These are phyloP conservation scores for Carex arenaria DNA, from an alignment of 202 grass and related monocot genomes.

Conservation along the genomic window DNA sequence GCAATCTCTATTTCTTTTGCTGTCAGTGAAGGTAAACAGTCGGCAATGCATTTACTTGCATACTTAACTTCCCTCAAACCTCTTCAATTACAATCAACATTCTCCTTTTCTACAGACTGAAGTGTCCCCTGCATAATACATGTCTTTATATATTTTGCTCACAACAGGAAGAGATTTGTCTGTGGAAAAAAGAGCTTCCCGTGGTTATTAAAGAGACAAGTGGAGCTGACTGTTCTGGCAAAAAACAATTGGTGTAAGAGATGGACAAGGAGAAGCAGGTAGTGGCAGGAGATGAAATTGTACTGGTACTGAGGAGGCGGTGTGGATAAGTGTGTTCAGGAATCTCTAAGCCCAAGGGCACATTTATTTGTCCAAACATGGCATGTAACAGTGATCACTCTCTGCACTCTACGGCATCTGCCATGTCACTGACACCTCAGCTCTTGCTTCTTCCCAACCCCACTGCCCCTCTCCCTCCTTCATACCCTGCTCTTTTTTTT, in stretches of 20 bases:
- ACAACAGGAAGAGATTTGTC: conserved; percentile 24
- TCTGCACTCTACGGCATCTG: conserved; percentile 52
- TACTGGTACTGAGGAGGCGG: conserved; percentile 4
- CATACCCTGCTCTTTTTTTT: background rate
- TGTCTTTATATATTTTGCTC: too few species aligned
- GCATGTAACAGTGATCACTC: conserved; percentile 31
- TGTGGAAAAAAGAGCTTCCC: background rate
- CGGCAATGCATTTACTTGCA: background rate
- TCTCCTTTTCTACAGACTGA: background rate
- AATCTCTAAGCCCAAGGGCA: conserved; percentile 63
- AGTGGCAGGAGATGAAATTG: background rate
- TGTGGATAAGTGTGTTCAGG: conserved; percentile 57
- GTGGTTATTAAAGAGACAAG: conserved; percentile 12
- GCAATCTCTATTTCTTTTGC: conserved; percentile 34
- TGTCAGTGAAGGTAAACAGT: conserved; percentile 42
- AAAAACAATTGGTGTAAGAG: conserved; percentile 14
- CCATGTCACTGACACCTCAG: conserved; percentile 37
- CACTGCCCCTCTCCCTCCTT: conserved; percentile 37
- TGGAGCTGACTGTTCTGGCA: background rate
- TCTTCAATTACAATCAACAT: background rate
- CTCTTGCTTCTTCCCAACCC: conserved; percentile 46
- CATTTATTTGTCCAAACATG: conserved; percentile 71
- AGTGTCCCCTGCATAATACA: background rate
- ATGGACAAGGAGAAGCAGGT: conserved; percentile 11
- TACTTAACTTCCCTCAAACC: conserved; percentile 1